These are phyloP conservation scores for Limnanthes douglasii DNA, from an alignment of 345 rosid genomes.

Conservation along the genomic window DNA sequence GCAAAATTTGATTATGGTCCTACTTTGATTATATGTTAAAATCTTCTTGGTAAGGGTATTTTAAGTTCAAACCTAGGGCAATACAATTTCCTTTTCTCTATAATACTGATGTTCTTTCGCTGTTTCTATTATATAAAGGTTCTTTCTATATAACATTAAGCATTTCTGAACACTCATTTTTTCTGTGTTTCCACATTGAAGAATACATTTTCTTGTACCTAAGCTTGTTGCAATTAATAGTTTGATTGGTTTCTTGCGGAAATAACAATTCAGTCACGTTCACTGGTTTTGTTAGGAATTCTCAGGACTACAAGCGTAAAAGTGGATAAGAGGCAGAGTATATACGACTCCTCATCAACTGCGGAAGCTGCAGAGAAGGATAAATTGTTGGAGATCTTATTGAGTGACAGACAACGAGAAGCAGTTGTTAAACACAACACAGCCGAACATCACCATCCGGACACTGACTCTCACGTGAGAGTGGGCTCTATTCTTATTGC, in stretches of 20 bases:
- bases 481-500: constrained; percentile 58
- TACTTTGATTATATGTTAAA: no score
- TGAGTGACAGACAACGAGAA: constrained; percentile 22
- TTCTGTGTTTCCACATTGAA: no score
- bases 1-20: no score
- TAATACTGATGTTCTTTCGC: no score
- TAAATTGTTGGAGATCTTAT: constrained; percentile 32
- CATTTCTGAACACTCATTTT: no score
- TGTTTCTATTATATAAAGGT: no score
- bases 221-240: no score
- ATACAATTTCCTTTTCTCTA: no score
- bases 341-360: constrained; percentile 11
- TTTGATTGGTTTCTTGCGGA: neutral
- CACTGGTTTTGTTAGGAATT: constrained; percentile 26
- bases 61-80: no score
- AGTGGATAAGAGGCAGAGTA: constrained; percentile 14
- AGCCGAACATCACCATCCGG: constrained; percentile 10
- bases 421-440: constrained; percentile 9
- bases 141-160: no score
- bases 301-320: constrained; percentile 20
- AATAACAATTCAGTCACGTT: constrained; percentile 3
- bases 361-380: constrained; percentile 13
- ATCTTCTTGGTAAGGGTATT: no score
- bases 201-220: no score
- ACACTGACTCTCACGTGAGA: constrained; percentile 17